Evolutionary conservation across 2,329 filamentous ascomycete species (phyloP).

Genomic region (Aspergillus fischeri): DNA sequence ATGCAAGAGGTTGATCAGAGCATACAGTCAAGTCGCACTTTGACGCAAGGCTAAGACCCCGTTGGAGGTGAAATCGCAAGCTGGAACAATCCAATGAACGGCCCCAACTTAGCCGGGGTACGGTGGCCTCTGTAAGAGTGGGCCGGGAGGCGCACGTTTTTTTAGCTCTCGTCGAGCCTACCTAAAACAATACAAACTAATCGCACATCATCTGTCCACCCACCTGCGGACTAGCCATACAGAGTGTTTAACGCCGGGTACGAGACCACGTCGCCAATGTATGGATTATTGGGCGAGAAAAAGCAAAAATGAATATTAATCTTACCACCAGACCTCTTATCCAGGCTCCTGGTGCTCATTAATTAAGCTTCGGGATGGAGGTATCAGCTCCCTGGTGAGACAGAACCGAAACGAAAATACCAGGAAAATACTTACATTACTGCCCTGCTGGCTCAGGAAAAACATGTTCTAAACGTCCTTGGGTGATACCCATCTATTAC

Average conservation of each 20-base stretch:
- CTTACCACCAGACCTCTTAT: conserved; percentile 10
- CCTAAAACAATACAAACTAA: conserved; percentile 12
- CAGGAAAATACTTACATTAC: neutral
- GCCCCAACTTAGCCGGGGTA: conserved; percentile 3
- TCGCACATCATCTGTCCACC: conserved; percentile 10
- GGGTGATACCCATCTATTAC: neutral
- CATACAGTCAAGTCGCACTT: neutral
- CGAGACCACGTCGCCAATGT: neutral
- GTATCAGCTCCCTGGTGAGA: conserved; percentile 17
- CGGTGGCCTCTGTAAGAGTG: neutral
- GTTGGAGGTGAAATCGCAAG: neutral
- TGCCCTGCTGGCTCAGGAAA: conserved; percentile 8
- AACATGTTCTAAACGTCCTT: conserved; percentile 4
- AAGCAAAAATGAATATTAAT: conserved; percentile 3
- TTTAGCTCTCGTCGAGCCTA: conserved; percentile 18
- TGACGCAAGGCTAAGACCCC: neutral
- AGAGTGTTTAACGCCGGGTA: neutral
- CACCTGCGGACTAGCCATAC: neutral
- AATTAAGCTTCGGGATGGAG: conserved; percentile 25
- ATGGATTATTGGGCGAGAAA: neutral
- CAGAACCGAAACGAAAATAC: conserved; percentile 9
- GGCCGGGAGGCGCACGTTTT: conserved; percentile 10
- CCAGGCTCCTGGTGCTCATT: conserved; percentile 15
- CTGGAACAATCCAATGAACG: conserved; percentile 8
- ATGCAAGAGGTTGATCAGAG: neutral